Percentiles rank a stretch among this genome's conserved stretches.
These are phyloP conservation scores for Penicillium cataractarum DNA, from an alignment of 495 filamentous ascomycete species.

Conservation along the genomic window DNA sequence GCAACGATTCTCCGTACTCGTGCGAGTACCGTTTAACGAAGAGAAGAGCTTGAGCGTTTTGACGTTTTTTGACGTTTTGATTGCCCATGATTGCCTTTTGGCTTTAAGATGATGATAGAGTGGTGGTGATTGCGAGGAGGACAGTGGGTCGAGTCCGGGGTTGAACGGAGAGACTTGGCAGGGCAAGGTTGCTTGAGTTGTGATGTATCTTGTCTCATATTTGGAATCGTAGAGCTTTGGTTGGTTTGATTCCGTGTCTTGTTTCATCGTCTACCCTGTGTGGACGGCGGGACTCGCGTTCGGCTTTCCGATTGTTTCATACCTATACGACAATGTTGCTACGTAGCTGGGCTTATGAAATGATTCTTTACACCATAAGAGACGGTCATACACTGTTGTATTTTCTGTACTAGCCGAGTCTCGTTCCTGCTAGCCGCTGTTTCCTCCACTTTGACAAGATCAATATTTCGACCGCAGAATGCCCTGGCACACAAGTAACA, in stretches of 20 bases:
- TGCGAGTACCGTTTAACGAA: slow-evolving; percentile 9
- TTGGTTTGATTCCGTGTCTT: slow-evolving; percentile 14
- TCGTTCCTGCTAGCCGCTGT: neutral
- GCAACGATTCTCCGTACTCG: slow-evolving; percentile 22
- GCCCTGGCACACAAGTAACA: neutral
- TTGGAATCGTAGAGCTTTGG: slow-evolving; percentile 15
- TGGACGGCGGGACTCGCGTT: neutral
- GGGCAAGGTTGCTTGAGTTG: slow-evolving; percentile 4
- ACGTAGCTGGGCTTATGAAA: neutral
- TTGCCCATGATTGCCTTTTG: slow-evolving; percentile 13
- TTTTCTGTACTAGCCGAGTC: neutral
- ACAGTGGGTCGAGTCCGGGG: slow-evolving; percentile 14
- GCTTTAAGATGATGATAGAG: slow-evolving; percentile 15
- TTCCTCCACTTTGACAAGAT: neutral
- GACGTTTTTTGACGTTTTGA: slow-evolving; percentile 6
- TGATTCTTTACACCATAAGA: neutral
- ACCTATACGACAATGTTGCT: neutral
- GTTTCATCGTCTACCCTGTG: slow-evolving; percentile 6
- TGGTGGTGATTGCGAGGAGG: slow-evolving; percentile 8
- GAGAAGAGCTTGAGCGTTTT: slow-evolving; percentile 12
- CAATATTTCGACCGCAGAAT: neutral
- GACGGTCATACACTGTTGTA: neutral
- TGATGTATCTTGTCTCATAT: slow-evolving; percentile 13
- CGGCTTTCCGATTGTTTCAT: slow-evolving; percentile 1
- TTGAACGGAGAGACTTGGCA: neutral